These are phyloP conservation scores for Wickerhamiella siamensis DNA, from an alignment of 805 yeast genomes.

Conservation along the genomic window DNA sequence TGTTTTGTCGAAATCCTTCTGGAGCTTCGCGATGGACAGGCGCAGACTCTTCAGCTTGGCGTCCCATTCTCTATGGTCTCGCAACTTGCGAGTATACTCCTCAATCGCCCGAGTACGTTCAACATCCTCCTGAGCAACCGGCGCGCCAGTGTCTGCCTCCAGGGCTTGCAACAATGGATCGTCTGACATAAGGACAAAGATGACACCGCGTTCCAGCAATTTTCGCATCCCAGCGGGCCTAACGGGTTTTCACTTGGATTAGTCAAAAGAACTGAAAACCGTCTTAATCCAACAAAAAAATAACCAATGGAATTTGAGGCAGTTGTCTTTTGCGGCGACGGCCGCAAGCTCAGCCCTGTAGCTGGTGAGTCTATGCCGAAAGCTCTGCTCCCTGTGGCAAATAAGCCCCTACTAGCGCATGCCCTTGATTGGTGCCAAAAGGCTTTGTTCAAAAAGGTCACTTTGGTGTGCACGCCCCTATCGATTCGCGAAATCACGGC, in stretches of 20 bases:
- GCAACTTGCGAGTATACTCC: slow-evolving; percentile 68
- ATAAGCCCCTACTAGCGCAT: slow-evolving; percentile 74
- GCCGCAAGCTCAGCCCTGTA: slow-evolving; percentile 58
- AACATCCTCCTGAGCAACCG: neutral
- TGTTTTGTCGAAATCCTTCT: slow-evolving; percentile 75
- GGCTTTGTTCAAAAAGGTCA: slow-evolving; percentile 54
- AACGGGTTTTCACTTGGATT: no score
- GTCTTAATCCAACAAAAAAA: neutral
- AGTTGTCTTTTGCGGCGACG: slow-evolving; percentile 77
- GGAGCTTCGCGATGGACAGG: slow-evolving; percentile 67
- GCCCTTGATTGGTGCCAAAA: slow-evolving; percentile 86
- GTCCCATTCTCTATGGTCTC: slow-evolving; percentile 92
- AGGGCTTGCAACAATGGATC: slow-evolving; percentile 19
- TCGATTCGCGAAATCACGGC: slow-evolving; percentile 32
- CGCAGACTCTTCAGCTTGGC: slow-evolving; percentile 76
- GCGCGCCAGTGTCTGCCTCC: slow-evolving; percentile 15
- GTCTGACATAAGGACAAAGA: slow-evolving; percentile 5
- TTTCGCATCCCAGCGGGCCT: no score
- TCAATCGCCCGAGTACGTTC: slow-evolving; percentile 40
- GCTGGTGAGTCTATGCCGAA: slow-evolving; percentile 58
- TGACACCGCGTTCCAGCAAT: no score
- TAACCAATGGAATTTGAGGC: slow-evolving; percentile 82
- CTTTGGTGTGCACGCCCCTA: slow-evolving; percentile 43
- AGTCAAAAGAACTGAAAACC: neutral
- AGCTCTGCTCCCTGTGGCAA: slow-evolving; percentile 80